These are phyloP conservation scores for Yamadazyma mexicana DNA, from an alignment of 1,139 yeast genomes.

Conservation along the genomic window DNA sequence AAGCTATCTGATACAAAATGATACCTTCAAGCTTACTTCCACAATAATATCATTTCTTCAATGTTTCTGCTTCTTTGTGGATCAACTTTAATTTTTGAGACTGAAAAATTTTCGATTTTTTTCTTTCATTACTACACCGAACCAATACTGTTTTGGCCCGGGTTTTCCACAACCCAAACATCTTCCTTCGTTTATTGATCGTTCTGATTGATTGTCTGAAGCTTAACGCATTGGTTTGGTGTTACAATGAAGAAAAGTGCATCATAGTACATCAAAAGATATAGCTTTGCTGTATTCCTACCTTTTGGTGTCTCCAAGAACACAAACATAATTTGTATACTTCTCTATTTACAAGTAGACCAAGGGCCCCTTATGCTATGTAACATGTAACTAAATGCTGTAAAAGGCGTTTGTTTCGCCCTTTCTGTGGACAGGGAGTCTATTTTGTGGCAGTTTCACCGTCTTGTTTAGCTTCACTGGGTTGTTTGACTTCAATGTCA, in stretches of 20 bases:
- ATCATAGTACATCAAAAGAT: conserved; percentile 52
- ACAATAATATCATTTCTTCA: too few species aligned
- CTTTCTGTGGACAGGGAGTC: too few species aligned
- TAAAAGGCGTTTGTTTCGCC: too few species aligned
- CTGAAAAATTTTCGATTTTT: conserved; percentile 2
- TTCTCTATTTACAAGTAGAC: conserved; percentile 6
- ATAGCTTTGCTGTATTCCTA: conserved; percentile 10
- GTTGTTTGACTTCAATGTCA: background rate
- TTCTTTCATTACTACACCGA: background rate
- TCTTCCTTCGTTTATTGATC: conserved; percentile 41
- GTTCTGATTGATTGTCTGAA: conserved; percentile 44
- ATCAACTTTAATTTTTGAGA: background rate
- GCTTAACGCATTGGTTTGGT: conserved; percentile 28
- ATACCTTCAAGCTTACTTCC: too few species aligned
- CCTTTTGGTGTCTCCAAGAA: conserved; percentile 55
- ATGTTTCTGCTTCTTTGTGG: too few species aligned
- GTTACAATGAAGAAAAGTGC: conserved; percentile 30
- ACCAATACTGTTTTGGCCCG: conserved; percentile 11
- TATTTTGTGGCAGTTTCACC: too few species aligned
- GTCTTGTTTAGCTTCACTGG: too few species aligned
- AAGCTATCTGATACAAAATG: too few species aligned
- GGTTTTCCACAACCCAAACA: conserved; percentile 25
- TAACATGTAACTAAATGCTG: too few species aligned
- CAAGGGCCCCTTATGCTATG: background rate
- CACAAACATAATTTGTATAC: conserved; percentile 34